phyloP scores from a whole-genome alignment of 495 filamentous ascomycete genomes.

The Monascus purpureus region DNA sequence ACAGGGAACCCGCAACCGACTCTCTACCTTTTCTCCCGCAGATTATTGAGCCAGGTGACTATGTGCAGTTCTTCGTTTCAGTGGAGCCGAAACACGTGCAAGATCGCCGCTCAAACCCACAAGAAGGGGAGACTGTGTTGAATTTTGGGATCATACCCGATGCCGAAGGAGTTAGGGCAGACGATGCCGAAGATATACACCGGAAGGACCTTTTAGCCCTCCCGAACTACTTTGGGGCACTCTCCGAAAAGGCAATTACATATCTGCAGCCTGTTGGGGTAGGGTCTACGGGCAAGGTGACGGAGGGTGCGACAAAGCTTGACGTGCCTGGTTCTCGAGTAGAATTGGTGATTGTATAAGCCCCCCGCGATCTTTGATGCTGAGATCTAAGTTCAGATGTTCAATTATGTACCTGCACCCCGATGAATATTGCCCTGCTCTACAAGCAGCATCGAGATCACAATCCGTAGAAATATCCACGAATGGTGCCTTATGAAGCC shows the following conservation, averaged over 20 bases:
- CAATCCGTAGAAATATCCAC: too few species aligned
- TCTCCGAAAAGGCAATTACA: conserved; percentile 36
- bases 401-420: too few species aligned
- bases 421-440: too few species aligned
- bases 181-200: conserved; percentile 1
- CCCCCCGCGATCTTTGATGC: too few species aligned
- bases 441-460: too few species aligned
- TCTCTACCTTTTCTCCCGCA: conserved; percentile 29
- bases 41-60: conserved; percentile 31
- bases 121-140: conserved; percentile 10
- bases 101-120: not conserved
- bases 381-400: too few species aligned
- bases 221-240: conserved; percentile 29
- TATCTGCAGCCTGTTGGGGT: conserved; percentile 22
- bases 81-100: conserved; percentile 7
- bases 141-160: conserved; percentile 21
- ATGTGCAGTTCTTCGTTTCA: conserved; percentile 36
- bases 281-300: too few species aligned
- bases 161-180: conserved; percentile 7
- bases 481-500: too few species aligned
- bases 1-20: conserved; percentile 12
- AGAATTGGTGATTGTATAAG: too few species aligned
- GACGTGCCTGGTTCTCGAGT: too few species aligned
- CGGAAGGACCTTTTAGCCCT: conserved; percentile 13
- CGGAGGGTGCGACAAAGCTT: too few species aligned